Percentiles rank a stretch among this genome's conserved stretches.
phyloP scores from a whole-genome alignment of 805 yeast genomes.

The Suhomyces emberorum region DNA sequence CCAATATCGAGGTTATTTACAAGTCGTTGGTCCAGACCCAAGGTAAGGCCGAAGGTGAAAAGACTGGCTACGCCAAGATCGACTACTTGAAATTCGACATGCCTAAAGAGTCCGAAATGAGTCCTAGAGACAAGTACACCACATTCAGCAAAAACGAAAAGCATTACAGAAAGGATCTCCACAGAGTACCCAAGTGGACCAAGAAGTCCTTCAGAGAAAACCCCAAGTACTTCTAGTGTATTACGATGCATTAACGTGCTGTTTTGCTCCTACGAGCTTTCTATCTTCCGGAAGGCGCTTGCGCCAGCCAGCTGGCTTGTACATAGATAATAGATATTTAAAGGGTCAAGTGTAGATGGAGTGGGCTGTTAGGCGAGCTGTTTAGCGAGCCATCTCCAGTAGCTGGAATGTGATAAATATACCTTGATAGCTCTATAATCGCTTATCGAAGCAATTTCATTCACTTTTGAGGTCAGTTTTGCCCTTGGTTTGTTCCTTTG shows the following conservation, averaged over 20 bases:
- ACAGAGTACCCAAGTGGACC: slow-evolving; percentile 90
- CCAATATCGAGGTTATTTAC: slow-evolving; percentile 64
- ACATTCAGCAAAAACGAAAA: slow-evolving; percentile 71
- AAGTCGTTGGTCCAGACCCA: slow-evolving; percentile 23
- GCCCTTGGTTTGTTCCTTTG: too few relatives aligned
- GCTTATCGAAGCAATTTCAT: too few relatives aligned
- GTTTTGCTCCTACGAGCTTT: not conserved
- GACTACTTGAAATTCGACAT: slow-evolving; percentile 39
- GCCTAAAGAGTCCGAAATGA: slow-evolving; percentile 83
- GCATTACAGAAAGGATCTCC: slow-evolving; percentile 85
- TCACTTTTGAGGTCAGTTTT: too few relatives aligned
- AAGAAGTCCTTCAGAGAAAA: slow-evolving; percentile 74
- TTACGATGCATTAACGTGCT: not conserved
- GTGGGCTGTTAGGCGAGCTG: too few relatives aligned
- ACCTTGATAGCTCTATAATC: too few relatives aligned
- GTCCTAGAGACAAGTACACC: slow-evolving; percentile 79
- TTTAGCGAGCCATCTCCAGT: too few relatives aligned
- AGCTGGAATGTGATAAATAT: too few relatives aligned
- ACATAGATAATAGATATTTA: not conserved
- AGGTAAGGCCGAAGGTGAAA: slow-evolving; percentile 23
- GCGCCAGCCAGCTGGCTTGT: not conserved
- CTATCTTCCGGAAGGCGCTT: slow-evolving; percentile 11
- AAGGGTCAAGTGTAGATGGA: too few relatives aligned
- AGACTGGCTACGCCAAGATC: slow-evolving; percentile 35
- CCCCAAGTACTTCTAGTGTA: slow-evolving; percentile 60